Conservation (phyloP, 1,284 basidiomycete species). For the Wallemia mellicola region DNA sequence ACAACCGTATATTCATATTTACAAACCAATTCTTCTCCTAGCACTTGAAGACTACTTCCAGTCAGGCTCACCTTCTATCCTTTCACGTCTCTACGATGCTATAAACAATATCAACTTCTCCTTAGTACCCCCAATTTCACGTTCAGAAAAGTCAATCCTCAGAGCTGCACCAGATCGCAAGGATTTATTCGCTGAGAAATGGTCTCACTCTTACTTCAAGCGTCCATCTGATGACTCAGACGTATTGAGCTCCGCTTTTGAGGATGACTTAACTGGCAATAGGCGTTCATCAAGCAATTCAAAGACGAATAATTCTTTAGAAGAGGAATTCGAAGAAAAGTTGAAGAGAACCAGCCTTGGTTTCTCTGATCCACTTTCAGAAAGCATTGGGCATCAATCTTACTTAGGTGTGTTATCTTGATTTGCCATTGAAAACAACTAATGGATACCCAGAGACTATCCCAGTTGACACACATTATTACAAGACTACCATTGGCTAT, state of each 20-base stretch:
- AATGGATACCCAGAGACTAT: slow-evolving; percentile 15
- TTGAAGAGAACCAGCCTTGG: slow-evolving; percentile 1
- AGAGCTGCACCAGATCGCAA: slow-evolving; percentile 51
- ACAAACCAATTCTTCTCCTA: slow-evolving; percentile 80
- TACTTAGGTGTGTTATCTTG: slow-evolving; percentile 5
- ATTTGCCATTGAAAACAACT: no score
- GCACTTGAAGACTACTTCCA: slow-evolving; percentile 86
- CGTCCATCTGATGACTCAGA: not conserved
- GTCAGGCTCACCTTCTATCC: slow-evolving; percentile 55
- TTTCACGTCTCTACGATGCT: slow-evolving; percentile 64
- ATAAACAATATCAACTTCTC: slow-evolving; percentile 75
- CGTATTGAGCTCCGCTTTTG: not conserved
- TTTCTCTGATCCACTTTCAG: not conserved
- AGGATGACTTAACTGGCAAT: not conserved
- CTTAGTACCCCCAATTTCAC: slow-evolving; percentile 40
- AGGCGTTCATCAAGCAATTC: not conserved
- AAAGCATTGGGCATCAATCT: not conserved
- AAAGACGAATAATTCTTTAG: not conserved
- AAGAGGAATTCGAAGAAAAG: slow-evolving; percentile 18
- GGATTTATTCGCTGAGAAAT: slow-evolving; percentile 59
- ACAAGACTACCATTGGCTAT: slow-evolving; percentile 51
- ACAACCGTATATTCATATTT: slow-evolving; percentile 87
- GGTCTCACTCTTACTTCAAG: slow-evolving; percentile 2
- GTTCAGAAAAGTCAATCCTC: slow-evolving; percentile 62
- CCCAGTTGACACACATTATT: slow-evolving; percentile 73